phyloP scores from a whole-genome alignment of 495 filamentous ascomycete genomes.

The Daldinia vernicosa region DNA sequence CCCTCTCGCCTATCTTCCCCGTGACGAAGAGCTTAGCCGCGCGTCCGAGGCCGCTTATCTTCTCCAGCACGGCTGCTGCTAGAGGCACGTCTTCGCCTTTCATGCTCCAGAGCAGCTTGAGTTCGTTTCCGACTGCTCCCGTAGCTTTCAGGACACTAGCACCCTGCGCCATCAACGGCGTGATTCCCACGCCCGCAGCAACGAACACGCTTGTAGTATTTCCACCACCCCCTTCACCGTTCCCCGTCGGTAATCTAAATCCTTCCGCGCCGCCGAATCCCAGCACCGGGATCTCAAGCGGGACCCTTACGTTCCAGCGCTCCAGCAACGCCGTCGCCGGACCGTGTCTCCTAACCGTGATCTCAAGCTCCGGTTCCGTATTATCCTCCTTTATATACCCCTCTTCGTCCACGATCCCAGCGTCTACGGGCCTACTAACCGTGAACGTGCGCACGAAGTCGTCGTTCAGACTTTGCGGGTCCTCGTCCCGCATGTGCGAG shows the following conservation, averaged over 20 bases:
- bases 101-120: constrained; percentile 74
- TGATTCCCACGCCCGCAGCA: constrained; percentile 83
- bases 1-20: constrained; percentile 49
- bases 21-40: constrained; percentile 71
- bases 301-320: constrained; percentile 58
- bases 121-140: constrained; percentile 24
- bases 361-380: constrained; percentile 65
- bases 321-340: constrained; percentile 72
- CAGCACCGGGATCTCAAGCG: constrained; percentile 70
- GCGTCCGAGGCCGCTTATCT: constrained; percentile 58
- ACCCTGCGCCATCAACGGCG: constrained; percentile 74
- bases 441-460: constrained; percentile 86
- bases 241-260: constrained; percentile 43
- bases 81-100: constrained; percentile 67
- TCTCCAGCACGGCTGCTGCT: constrained; percentile 66
- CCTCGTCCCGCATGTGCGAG: constrained; percentile 81
- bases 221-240: constrained; percentile 23
- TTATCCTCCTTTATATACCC: not conserved
- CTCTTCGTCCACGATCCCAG: constrained; percentile 35
- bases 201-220: constrained; percentile 60
- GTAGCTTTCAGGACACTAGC: constrained; percentile 52
- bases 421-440: constrained; percentile 61
- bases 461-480: constrained; percentile 80
- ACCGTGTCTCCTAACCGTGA: constrained; percentile 74
- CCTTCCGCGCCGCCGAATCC: constrained; percentile 74